Evolutionary conservation across 1,139 yeast species (phyloP).

Genomic region (Candida smagusa): DNA sequence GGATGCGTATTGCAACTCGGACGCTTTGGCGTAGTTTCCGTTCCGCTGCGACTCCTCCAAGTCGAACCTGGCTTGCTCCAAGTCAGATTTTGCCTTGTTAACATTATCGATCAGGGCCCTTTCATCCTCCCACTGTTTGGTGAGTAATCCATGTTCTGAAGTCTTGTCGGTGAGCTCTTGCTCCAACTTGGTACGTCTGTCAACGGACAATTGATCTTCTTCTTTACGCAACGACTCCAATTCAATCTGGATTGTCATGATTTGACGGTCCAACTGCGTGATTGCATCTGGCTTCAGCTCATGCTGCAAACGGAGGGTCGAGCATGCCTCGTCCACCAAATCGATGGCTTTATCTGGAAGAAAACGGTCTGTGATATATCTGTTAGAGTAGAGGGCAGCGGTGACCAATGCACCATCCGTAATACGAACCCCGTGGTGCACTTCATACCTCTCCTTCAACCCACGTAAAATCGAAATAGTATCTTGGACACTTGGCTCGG

Average conservation of each 20-base stretch:
- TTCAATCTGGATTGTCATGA: slow-evolving; percentile 94
- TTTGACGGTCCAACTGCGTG: slow-evolving; percentile 80
- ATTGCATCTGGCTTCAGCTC: slow-evolving; percentile 96
- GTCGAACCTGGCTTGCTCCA: slow-evolving; percentile 81
- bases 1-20: slow-evolving; percentile 80
- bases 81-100: slow-evolving; percentile 72
- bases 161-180: slow-evolving; percentile 60
- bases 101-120: slow-evolving; percentile 69
- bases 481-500: slow-evolving; percentile 91
- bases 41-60: slow-evolving; percentile 79
- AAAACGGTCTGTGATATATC: slow-evolving; percentile 88
- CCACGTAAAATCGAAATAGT: slow-evolving; percentile 92
- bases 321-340: slow-evolving; percentile 95
- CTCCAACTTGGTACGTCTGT: slow-evolving; percentile 65
- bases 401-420: slow-evolving; percentile 91
- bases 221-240: slow-evolving; percentile 90
- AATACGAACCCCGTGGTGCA: slow-evolving; percentile 97
- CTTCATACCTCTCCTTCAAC: slow-evolving; percentile 88
- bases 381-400: slow-evolving; percentile 84
- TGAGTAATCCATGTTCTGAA: slow-evolving; percentile 63
- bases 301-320: slow-evolving; percentile 88
- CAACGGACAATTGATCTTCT: slow-evolving; percentile 78
- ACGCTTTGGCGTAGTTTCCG: slow-evolving; percentile 84
- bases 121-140: slow-evolving; percentile 85
- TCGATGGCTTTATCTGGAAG: slow-evolving; percentile 97